Conservation (phyloP, 352 stramenopile species). For the Globisporangium polare region DNA sequence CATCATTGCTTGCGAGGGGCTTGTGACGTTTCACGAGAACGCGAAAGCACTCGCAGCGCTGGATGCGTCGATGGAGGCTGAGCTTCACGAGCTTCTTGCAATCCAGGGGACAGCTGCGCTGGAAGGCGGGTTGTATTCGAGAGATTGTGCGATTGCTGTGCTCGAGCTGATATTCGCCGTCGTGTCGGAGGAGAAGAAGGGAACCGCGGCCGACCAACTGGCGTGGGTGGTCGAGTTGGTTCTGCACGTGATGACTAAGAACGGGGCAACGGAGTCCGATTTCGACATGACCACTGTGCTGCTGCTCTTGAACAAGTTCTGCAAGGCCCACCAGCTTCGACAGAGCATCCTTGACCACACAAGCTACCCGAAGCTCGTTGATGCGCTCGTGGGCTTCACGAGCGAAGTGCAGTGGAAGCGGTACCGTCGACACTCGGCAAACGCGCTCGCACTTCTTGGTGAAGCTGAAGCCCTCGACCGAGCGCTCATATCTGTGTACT, state of each 20-base stretch:
- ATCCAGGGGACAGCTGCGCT: conserved; percentile 27
- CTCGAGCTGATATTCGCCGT: conserved; percentile 30
- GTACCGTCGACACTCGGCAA: conserved; percentile 33
- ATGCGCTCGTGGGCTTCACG: conserved; percentile 32
- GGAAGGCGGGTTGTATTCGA: conserved; percentile 37
- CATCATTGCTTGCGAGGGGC: conserved; percentile 35
- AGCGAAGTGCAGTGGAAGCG: conserved; percentile 28
- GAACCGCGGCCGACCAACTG: conserved; percentile 17
- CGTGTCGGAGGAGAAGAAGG: conserved; percentile 14
- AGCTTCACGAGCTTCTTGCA: conserved; percentile 13
- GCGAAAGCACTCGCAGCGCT: conserved; percentile 21
- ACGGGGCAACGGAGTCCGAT: conserved; percentile 30
- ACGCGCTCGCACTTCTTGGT: conserved; percentile 44
- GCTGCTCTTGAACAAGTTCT: conserved; percentile 39
- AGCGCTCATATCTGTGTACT: conserved; percentile 17
- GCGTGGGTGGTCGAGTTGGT: conserved; percentile 45
- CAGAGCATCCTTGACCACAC: conserved; percentile 38
- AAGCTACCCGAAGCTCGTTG: conserved; percentile 38
- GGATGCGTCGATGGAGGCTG: conserved; percentile 21
- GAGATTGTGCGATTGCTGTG: conserved; percentile 52
- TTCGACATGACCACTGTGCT: conserved; percentile 46
- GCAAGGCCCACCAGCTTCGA: conserved; percentile 28
- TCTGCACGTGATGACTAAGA: conserved; percentile 41
- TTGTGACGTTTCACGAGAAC: conserved; percentile 40
- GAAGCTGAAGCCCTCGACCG: conserved; percentile 37